A percentile compares a stretch with the other conserved stretches of the same genome.
Conservation (phyloP, 2,329 filamentous ascomycete species). For the Aspergillus proliferans region DNA sequence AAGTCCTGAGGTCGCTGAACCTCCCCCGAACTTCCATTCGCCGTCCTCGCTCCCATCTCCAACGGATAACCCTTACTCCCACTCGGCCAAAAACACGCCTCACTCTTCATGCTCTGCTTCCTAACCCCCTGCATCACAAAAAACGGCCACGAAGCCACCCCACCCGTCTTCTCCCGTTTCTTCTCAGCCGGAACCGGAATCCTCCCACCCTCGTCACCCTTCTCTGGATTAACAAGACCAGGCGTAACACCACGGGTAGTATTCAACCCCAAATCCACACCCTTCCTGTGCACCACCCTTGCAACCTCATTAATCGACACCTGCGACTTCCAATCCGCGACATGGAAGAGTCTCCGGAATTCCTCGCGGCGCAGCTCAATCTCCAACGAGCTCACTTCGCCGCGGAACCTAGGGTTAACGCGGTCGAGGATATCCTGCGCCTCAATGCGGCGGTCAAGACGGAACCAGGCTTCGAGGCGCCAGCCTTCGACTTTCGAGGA, state of each 20-base stretch:
- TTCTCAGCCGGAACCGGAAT: slow-evolving; percentile 8
- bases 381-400: slow-evolving; percentile 4
- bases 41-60: too few species aligned
- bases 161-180: neutral
- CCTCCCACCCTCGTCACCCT: slow-evolving; percentile 15
- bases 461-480: slow-evolving; percentile 21
- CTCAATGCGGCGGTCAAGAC: slow-evolving; percentile 17
- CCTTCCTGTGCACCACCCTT: slow-evolving; percentile 12
- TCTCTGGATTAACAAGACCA: slow-evolving; percentile 12
- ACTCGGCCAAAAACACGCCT: neutral
- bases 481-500: slow-evolving; percentile 18
- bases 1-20: too few species aligned
- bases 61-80: neutral
- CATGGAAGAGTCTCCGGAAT: slow-evolving; percentile 9
- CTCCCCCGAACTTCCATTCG: too few species aligned
- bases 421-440: slow-evolving; percentile 18
- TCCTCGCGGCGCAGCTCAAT: slow-evolving; percentile 8
- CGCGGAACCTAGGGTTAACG: slow-evolving; percentile 7
- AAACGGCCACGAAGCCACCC: neutral
- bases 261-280: slow-evolving; percentile 9
- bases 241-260: slow-evolving; percentile 19
- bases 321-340: slow-evolving; percentile 10
- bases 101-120: neutral
- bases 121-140: neutral
- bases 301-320: slow-evolving; percentile 3